Evolutionary conservation across 2,329 filamentous ascomycete genomes (phyloP), one percentile per base, ranked within the genome.

Genomic region (Epichloe sylvatica): DNA sequence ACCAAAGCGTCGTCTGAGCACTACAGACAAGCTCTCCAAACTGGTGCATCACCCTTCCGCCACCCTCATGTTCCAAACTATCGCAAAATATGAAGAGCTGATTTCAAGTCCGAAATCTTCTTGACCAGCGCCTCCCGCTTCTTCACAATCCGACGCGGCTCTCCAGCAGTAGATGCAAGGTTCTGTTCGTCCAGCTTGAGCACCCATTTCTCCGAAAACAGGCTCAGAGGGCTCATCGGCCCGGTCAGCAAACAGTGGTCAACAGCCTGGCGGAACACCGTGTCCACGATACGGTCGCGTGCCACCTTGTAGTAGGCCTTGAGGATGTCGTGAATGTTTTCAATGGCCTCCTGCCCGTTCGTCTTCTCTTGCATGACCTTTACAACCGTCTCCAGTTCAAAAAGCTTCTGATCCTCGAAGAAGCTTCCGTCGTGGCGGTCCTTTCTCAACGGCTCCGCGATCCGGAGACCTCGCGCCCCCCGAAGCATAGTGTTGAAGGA

Each of bases 261-360:
- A 12, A 52, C 17, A 3, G 47, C 77, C 53, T 84, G 81, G 52
- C 74, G 72, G 56, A 70, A 79, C 2, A 87, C 61, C 3, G 69
- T 73, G 55, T 86, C 82, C 2, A 83, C 71, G 51, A 86, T 83
- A 0, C 80, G 73, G 56, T 76, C 76, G 12, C 68, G 69, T 0
- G 79, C 70, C 1, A 83, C 74, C 25, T 76, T 71, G 65, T 86
- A 85, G 61, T 81, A 86, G 2, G 73, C 69, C 30, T 69, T 61
- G 0, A 86, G 66, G 1, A 77, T 74, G 51, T 84, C 75, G 49
- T 83, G 77, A 4, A 85, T 73, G 9, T 80, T 71, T 35, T 75
- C 66, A 3, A 69, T 55, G 0, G 64, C 61, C 39, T 71, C 61
- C 4, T 70, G 57, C 0, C 62, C 60, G 13, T 62, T 60, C 0